Conservation (phyloP, 73 alveolate genomes). For the Symbiodinium pilosum region DNA sequence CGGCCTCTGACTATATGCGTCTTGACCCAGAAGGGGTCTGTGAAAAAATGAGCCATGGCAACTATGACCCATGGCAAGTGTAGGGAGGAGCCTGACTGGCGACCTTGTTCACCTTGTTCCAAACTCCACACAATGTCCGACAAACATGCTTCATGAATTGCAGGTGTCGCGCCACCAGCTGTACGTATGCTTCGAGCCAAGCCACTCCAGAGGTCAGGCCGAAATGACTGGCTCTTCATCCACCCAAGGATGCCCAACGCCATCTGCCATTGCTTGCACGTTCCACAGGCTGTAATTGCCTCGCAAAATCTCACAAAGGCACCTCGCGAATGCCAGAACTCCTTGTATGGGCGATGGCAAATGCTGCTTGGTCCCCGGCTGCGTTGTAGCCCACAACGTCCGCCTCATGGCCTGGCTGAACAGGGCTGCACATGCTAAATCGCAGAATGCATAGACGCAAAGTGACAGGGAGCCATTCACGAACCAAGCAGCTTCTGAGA, state of each 20-base stretch:
- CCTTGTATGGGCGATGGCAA: neutral
- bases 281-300: neutral
- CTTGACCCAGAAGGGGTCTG: too few species aligned
- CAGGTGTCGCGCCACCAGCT: too few species aligned
- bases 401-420: neutral
- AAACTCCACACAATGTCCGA: too few species aligned
- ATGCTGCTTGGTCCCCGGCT: neutral
- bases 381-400: neutral
- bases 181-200: neutral
- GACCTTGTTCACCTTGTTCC: neutral
- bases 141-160: too few species aligned
- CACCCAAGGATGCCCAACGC: neutral
- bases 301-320: neutral
- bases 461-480: too few species aligned
- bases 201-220: neutral
- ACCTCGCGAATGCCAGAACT: neutral
- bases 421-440: neutral
- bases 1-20: too few species aligned
- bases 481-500: too few species aligned
- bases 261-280: neutral
- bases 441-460: too few species aligned
- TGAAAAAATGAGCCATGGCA: too few species aligned
- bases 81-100: neutral
- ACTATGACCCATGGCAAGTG: too few species aligned
- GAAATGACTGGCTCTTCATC: neutral